Evolutionary conservation across 805 yeast species (phyloP).

Genomic region (Zygosaccharomyces bisporus): DNA sequence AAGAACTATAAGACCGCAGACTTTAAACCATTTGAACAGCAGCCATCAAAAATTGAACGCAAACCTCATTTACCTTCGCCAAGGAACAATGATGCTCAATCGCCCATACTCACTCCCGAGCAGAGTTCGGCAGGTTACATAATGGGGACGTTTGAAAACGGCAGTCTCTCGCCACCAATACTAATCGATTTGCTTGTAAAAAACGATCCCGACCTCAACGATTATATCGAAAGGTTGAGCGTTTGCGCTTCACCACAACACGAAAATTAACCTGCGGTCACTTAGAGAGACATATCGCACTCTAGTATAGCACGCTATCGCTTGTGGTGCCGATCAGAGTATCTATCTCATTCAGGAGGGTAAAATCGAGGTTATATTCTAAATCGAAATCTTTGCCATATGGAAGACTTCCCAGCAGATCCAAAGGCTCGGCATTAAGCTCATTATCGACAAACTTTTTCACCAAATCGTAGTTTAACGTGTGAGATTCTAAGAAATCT

Average conservation of each 20-base stretch:
- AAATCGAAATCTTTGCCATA: slow-evolving; percentile 32
- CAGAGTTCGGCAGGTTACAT: neutral
- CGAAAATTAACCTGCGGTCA: neutral
- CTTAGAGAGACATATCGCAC: no score
- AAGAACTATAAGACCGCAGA: neutral
- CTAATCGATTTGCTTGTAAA: slow-evolving; percentile 13
- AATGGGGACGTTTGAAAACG: slow-evolving; percentile 2
- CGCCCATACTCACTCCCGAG: neutral
- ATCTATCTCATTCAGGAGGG: slow-evolving; percentile 32
- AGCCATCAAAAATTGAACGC: neutral
- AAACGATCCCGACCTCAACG: slow-evolving; percentile 11
- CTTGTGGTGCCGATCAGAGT: slow-evolving; percentile 21
- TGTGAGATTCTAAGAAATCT: slow-evolving; percentile 22
- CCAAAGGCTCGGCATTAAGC: slow-evolving; percentile 20
- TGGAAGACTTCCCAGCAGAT: slow-evolving; percentile 28
- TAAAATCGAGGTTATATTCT: slow-evolving; percentile 33
- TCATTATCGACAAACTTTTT: slow-evolving; percentile 28
- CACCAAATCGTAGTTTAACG: slow-evolving; percentile 29
- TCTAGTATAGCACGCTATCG: neutral
- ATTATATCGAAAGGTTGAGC: slow-evolving; percentile 3
- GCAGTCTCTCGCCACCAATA: slow-evolving; percentile 9
- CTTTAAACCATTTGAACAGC: neutral
- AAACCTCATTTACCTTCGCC: neutral
- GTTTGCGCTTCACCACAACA: slow-evolving; percentile 1
- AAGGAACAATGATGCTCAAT: neutral